Evolutionary conservation across 1,284 basidiomycete species (phyloP).

Genomic region (Pascua sp.): DNA sequence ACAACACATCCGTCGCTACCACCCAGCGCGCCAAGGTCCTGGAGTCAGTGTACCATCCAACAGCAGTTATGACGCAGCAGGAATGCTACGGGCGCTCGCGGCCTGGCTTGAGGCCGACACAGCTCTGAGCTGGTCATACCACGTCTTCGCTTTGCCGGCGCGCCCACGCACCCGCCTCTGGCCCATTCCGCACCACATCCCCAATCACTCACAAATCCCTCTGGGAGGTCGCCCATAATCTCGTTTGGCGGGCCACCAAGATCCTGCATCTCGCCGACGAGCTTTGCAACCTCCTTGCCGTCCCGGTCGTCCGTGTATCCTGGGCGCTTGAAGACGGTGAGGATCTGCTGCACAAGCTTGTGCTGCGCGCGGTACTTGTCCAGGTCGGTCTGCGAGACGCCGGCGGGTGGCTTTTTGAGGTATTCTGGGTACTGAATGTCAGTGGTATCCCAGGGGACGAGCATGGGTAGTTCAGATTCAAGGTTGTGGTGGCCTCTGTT

Average conservation of each 20-base stretch:
- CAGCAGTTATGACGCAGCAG: too few species aligned
- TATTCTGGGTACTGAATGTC: slow-evolving; percentile 72
- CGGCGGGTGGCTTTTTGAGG: slow-evolving; percentile 57
- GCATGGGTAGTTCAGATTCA: neutral
- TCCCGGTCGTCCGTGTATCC: slow-evolving; percentile 61
- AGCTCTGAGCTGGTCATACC: neutral
- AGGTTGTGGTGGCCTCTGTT: neutral
- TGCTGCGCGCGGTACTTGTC: slow-evolving; percentile 68
- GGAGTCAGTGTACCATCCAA: neutral
- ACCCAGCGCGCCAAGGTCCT: slow-evolving; percentile 43
- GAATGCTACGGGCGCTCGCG: too few species aligned
- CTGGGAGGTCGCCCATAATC: slow-evolving; percentile 86
- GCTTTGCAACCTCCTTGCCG: slow-evolving; percentile 45
- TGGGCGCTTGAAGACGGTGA: slow-evolving; percentile 69
- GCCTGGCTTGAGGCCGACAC: too few species aligned
- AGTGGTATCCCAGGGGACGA: neutral
- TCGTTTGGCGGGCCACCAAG: slow-evolving; percentile 83
- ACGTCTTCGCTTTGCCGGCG: neutral
- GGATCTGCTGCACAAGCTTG: slow-evolving; percentile 61
- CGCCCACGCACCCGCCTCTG: neutral
- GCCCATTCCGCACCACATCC: neutral
- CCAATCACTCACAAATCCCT: slow-evolving; percentile 58
- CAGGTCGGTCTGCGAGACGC: slow-evolving; percentile 61
- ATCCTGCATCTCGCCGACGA: slow-evolving; percentile 46
- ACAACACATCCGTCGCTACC: slow-evolving; percentile 41